Percentiles rank a stretch among this genome's conserved stretches.
Evolutionary conservation across 2,329 filamentous ascomycete genomes (phyloP).

Genomic region (Fusarium nanum): DNA sequence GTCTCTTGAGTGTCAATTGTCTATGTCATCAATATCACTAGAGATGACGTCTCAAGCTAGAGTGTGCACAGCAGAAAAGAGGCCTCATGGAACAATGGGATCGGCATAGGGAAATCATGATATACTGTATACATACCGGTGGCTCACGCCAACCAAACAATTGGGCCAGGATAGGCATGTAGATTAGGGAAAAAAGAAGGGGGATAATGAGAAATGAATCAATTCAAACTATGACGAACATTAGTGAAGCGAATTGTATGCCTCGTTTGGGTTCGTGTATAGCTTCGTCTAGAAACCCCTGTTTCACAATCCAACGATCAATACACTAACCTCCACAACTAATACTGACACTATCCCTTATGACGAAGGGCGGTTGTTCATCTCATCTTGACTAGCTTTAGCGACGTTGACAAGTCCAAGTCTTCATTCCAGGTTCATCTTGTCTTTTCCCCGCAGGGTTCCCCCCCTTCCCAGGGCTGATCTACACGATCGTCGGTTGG

Average conservation of each 20-base stretch:
- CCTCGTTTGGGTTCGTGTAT: neutral
- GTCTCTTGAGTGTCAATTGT: constrained; percentile 13
- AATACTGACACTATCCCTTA: constrained; percentile 3
- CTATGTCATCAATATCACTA: constrained; percentile 4
- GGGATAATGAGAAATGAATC: constrained; percentile 26
- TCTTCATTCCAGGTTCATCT: constrained; percentile 21
- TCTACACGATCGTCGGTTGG: constrained; percentile 24
- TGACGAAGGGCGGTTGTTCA: neutral
- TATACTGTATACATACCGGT: constrained; percentile 42
- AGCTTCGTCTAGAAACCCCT: constrained; percentile 11
- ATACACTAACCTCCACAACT: constrained; percentile 17
- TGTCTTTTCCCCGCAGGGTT: constrained; percentile 29
- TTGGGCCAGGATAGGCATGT: constrained; percentile 14
- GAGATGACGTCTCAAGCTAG: constrained; percentile 4
- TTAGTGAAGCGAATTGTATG: constrained; percentile 2
- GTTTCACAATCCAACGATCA: neutral
- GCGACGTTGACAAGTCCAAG: neutral
- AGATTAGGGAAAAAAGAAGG: neutral
- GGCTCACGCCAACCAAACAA: constrained; percentile 30
- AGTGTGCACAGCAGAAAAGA: constrained; percentile 1
- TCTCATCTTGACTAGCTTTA: constrained; percentile 1
- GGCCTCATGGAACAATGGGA: constrained; percentile 29
- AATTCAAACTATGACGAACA: constrained; percentile 3
- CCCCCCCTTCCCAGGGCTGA: constrained; percentile 9
- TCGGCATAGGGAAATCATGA: constrained; percentile 39